These are phyloP conservation scores for Chlorella sp. DNA, from an alignment of 139 green algal species.

Conservation along the genomic window DNA sequence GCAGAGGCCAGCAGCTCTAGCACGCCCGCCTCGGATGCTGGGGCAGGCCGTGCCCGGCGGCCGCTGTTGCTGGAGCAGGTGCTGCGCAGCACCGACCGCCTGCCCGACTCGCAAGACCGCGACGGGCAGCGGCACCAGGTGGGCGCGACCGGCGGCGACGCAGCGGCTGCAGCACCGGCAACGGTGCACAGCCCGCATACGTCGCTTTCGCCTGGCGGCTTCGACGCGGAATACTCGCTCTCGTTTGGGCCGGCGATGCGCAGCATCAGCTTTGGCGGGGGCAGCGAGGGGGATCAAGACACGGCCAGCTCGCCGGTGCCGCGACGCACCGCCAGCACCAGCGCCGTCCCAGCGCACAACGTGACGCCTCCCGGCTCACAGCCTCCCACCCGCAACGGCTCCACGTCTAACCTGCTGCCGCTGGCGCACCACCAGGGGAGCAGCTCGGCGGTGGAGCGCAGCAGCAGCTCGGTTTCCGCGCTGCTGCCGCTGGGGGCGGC, in stretches of 20 bases:
- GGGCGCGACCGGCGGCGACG: not conserved
- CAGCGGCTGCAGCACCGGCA: not conserved
- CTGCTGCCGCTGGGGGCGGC: not conserved
- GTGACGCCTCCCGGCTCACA: not conserved
- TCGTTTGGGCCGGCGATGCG: not conserved
- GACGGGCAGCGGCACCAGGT: not conserved
- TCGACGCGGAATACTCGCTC: not conserved
- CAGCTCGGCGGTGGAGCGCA: too few species aligned
- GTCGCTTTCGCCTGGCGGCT: not conserved
- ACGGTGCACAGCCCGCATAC: not conserved
- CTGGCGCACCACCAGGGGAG: not conserved
- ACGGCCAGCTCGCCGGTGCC: not conserved
- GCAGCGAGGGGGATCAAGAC: not conserved
- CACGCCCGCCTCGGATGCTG: not conserved
- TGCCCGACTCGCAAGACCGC: not conserved
- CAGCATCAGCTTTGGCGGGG: slow-evolving; percentile 3
- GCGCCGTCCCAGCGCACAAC: not conserved
- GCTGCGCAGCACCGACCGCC: slow-evolving; percentile 26
- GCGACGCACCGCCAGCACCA: not conserved
- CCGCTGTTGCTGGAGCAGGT: not conserved
- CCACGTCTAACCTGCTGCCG: not conserved
- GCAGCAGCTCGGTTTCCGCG: not conserved
- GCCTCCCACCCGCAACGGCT: not conserved
- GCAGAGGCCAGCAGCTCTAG: slow-evolving; percentile 1
- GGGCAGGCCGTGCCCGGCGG: not conserved